A percentile compares a stretch with the other conserved stretches of the same genome.
Evolutionary conservation across 345 rosid species (phyloP).

Genomic region (Sisymbrium irio): DNA sequence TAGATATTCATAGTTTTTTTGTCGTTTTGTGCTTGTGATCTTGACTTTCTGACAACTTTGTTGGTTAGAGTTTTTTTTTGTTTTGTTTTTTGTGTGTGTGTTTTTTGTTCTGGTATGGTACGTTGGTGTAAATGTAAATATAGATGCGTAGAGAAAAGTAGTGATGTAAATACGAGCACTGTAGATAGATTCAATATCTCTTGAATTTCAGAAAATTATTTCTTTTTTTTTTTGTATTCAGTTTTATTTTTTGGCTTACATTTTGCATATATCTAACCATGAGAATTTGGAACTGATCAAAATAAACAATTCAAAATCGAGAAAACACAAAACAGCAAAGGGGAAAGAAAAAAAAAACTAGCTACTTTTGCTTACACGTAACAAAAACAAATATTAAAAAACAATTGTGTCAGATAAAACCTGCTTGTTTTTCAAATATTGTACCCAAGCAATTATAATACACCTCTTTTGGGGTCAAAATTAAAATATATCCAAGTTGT

Average conservation of each 20-base stretch:
- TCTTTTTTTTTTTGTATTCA: neutral
- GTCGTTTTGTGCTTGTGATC: conserved; percentile 18
- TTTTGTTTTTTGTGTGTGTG: too few species aligned
- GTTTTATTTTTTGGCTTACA: too few species aligned
- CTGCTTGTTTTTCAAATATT: neutral
- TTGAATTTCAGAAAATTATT: conserved; percentile 5
- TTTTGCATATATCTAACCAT: neutral
- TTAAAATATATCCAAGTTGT: neutral
- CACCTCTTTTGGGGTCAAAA: neutral
- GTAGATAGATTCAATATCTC: neutral
- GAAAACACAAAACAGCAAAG: neutral
- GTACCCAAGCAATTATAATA: neutral
- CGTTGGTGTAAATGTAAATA: conserved; percentile 8
- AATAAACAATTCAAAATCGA: neutral
- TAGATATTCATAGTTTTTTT: conserved; percentile 26
- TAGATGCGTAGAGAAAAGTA: conserved; percentile 7
- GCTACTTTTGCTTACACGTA: neutral
- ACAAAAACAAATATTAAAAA: neutral
- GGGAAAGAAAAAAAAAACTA: too few species aligned
- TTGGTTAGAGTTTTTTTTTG: neutral
- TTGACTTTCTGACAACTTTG: conserved; percentile 30
- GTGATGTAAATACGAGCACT: conserved; percentile 5
- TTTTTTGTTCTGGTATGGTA: neutral
- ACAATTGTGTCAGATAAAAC: neutral
- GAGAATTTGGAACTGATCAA: neutral